Evolutionary conservation across 2,329 filamentous ascomycete species (phyloP).

Genomic region (Trichoderma atrobrunneum): DNA sequence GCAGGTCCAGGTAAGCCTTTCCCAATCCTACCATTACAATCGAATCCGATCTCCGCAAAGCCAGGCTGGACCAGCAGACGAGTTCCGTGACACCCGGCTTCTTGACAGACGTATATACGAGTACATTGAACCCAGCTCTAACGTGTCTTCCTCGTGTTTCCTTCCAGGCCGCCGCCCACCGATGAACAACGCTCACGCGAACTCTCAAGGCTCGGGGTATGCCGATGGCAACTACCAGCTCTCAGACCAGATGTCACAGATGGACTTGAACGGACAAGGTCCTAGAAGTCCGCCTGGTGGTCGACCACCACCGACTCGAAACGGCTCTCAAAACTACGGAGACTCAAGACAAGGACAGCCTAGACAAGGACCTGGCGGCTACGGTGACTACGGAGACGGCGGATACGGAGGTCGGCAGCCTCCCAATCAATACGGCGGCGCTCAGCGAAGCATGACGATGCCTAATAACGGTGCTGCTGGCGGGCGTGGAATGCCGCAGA

Average conservation of each 20-base stretch:
- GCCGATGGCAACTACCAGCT: conserved; percentile 28
- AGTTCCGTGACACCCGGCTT: neutral
- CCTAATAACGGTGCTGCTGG: conserved; percentile 47
- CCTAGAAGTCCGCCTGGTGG: conserved; percentile 25
- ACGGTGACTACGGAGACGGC: conserved; percentile 29
- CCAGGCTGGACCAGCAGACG: neutral
- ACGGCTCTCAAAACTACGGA: conserved; percentile 34
- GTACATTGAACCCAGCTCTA: neutral
- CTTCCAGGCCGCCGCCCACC: conserved; percentile 28
- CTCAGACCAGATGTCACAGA: conserved; percentile 34
- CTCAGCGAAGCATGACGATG: conserved; percentile 61
- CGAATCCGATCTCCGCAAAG: neutral
- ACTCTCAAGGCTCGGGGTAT: conserved; percentile 29
- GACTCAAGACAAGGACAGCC: conserved; percentile 31
- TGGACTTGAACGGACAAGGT: conserved; percentile 35
- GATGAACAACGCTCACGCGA: conserved; percentile 32
- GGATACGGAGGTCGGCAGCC: conserved; percentile 24
- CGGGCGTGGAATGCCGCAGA: conserved; percentile 43
- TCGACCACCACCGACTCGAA: conserved; percentile 25
- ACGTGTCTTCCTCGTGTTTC: neutral
- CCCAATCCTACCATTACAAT: neutral
- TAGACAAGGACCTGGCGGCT: conserved; percentile 26
- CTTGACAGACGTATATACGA: neutral
- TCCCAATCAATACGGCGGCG: conserved; percentile 46
- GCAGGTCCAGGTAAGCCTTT: conserved; percentile 37